Percentiles rank a stretch among this genome's conserved stretches.
Evolutionary conservation across 2,329 filamentous ascomycete species (phyloP).

Genomic region (Neofusicoccum umdonicola): DNA sequence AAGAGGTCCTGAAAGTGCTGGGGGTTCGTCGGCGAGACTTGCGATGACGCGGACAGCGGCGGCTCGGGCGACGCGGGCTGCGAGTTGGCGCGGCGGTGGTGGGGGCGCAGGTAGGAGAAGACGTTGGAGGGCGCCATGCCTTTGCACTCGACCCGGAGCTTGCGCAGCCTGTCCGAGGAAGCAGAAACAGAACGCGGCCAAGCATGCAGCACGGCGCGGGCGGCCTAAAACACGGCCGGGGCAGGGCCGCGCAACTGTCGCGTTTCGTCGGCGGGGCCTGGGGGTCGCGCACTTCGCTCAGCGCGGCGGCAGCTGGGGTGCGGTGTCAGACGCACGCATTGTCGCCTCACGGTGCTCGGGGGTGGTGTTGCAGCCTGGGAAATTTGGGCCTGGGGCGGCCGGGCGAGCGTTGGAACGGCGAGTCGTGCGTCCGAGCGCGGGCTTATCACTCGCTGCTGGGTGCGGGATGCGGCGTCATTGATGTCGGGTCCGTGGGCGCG

Average conservation of each 20-base stretch:
- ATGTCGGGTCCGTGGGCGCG: slow-evolving; percentile 5
- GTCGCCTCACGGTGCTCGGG: not conserved
- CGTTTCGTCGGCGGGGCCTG: slow-evolving; percentile 2
- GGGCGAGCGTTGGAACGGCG: not conserved
- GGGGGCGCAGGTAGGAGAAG: slow-evolving; percentile 39
- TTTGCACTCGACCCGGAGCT: not conserved
- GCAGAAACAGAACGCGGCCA: slow-evolving; percentile 5
- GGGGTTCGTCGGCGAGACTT: slow-evolving; percentile 25
- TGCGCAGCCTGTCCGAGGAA: not conserved
- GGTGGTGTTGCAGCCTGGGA: not conserved
- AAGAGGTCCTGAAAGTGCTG: slow-evolving; percentile 21
- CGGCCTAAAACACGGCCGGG: slow-evolving; percentile 4
- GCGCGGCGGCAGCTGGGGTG: slow-evolving; percentile 4
- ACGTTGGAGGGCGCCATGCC: slow-evolving; percentile 39
- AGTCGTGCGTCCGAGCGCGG: not conserved
- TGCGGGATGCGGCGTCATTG: slow-evolving; percentile 5
- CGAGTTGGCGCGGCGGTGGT: slow-evolving; percentile 39
- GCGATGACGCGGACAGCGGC: slow-evolving; percentile 24
- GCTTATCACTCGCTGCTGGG: not conserved
- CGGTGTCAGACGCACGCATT: slow-evolving; percentile 3
- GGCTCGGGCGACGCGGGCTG: slow-evolving; percentile 34
- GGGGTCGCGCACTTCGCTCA: slow-evolving; percentile 5
- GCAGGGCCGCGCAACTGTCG: slow-evolving; percentile 11
- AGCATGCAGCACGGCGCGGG: not conserved
- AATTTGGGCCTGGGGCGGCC: not conserved